A percentile compares a stretch with the other conserved stretches of the same genome.
Conservation (phyloP, 345 rosid species). For the Viola odorata region DNA sequence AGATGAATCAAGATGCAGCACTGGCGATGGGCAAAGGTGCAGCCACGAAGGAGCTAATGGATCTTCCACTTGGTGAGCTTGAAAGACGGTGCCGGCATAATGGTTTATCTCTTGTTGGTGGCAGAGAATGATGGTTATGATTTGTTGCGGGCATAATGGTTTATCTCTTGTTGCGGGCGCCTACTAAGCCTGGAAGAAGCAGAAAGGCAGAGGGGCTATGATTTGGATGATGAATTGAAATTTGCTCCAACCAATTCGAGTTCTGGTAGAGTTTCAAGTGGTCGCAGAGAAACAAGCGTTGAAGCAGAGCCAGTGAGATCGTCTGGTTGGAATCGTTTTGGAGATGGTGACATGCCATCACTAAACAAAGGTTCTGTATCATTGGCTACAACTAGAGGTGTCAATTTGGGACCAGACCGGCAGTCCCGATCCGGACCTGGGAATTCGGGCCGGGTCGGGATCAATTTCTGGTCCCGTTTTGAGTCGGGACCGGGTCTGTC, state of each 20-base stretch:
- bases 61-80: constrained; percentile 79
- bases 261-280: constrained; percentile 41
- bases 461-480: too few species aligned
- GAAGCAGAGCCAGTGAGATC: constrained; percentile 44
- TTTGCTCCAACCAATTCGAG: constrained; percentile 42
- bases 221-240: constrained; percentile 68
- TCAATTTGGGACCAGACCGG: too few species aligned
- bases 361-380: constrained; percentile 36
- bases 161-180: too few species aligned
- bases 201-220: constrained; percentile 84
- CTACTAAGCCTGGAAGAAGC: constrained; percentile 92
- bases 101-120: constrained; percentile 94
- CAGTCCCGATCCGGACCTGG: too few species aligned
- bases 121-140: constrained; percentile 98
- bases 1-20: constrained; percentile 75
- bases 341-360: constrained; percentile 39
- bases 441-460: too few species aligned
- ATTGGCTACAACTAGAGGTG: too few species aligned
- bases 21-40: constrained; percentile 96
- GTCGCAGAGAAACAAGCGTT: constrained; percentile 43
- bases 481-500: too few species aligned
- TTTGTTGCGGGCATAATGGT: too few species aligned
- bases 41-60: constrained; percentile 83
- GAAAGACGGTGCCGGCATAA: constrained; percentile 98
- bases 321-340: constrained; percentile 42